phyloP scores from a whole-genome alignment of 306 rosid genomes.

The Rubus parviflorus region DNA sequence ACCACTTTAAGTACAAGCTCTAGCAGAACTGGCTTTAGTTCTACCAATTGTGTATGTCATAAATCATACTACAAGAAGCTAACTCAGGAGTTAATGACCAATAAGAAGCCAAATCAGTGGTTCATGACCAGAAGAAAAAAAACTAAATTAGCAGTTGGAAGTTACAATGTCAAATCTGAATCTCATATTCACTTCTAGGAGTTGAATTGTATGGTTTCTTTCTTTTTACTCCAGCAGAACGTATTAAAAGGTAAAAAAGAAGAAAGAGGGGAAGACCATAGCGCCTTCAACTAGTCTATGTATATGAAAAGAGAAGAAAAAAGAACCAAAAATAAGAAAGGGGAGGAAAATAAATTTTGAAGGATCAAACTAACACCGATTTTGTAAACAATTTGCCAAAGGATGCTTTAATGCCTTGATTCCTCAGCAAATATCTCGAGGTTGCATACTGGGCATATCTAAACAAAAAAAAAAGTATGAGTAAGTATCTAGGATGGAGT shows the following conservation, averaged over 20 bases:
- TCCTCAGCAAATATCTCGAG: slow-evolving; percentile 75
- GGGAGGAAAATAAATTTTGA: slow-evolving; percentile 5
- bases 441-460: slow-evolving; percentile 96
- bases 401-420: slow-evolving; percentile 36
- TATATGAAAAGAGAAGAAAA: neutral
- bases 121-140: neutral
- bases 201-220: neutral
- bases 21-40: neutral
- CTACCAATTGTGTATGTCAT: neutral
- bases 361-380: slow-evolving; percentile 19
- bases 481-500: neutral
- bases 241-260: neutral
- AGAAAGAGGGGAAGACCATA: neutral
- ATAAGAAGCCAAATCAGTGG: neutral
- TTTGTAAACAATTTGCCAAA: slow-evolving; percentile 12
- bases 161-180: neutral
- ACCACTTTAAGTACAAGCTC: neutral
- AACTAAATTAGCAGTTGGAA: neutral
- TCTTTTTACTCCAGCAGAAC: neutral
- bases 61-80: neutral
- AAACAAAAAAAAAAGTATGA: slow-evolving; percentile 15
- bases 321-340: neutral
- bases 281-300: slow-evolving; percentile 7
- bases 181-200: slow-evolving; percentile 7
- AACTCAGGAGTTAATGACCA: neutral